Base-by-base conservation (phyloP, 805 yeast species). In the Zygotorulaspora florentina region DNA sequence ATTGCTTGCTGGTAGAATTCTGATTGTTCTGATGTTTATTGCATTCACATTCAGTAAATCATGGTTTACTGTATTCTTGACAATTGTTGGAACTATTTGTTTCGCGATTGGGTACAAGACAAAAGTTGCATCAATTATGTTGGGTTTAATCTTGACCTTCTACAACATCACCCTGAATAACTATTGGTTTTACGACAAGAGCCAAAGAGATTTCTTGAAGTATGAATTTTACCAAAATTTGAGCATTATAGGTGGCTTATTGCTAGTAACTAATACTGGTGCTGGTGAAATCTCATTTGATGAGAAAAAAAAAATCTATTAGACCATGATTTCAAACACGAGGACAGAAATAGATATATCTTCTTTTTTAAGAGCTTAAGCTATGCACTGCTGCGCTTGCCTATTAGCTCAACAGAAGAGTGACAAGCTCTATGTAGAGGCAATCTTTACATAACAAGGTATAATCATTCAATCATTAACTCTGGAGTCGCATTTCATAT, bases 221-320 rank as follows among this genome's bases (percentile, higher is more conserved):
- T 93, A 90, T 67, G 98, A 90, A 68, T 87, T 86, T 67, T 91
- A 85, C 77, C 99, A 93, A 72, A 88, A 96, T 33, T 74, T 91
- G 63, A 85, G 95, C 47, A 91, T 91, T 64, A 90, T 91, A 41
- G 99, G 99, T 47, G 99, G 98, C 1, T 77, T 91, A 52, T 70
- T 91, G 51, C 72, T 93, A 55, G 87, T 93, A 50, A 96, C 87
- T 48, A 88, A 86, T 69, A 87, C 96, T 3, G 99, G 99, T 51
- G 98, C 98, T 26, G 99, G 99, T 41, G 90, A 86, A 57, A 75
- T 91, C 53, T 86, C 96, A 23, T 71, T 91, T 47, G 99, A 91
- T 62, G 97, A 89, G 67, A 91, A 93, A 83, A 90, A 91, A 74
- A 91, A 91, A 75, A 82, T 87, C 48, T 87, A 85, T 65, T 88